A percentile compares a stretch with the other conserved stretches of the same genome.
Evolutionary conservation across 2,329 filamentous ascomycete genomes (phyloP).

Genomic region (Phaeosphaeriaceae sp.): DNA sequence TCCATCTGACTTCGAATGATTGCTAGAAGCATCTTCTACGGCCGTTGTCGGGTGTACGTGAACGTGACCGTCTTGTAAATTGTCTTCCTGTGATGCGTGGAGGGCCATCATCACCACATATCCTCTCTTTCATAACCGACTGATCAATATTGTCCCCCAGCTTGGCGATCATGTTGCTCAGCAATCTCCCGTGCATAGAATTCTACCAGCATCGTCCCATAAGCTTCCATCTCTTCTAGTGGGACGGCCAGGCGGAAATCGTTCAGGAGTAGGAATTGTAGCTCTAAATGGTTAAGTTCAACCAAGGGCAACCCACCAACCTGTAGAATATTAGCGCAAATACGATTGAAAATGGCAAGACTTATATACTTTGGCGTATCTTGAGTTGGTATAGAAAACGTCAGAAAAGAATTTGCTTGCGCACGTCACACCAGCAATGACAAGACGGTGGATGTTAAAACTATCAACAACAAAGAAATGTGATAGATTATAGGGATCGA

Average conservation of each 20-base stretch:
- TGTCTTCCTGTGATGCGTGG: too few species aligned
- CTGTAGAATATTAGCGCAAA: slow-evolving; percentile 57
- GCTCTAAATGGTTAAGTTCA: slow-evolving; percentile 93
- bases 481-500: slow-evolving; percentile 61
- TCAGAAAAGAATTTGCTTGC: slow-evolving; percentile 99
- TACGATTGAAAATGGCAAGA: background rate
- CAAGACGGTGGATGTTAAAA: slow-evolving; percentile 96
- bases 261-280: slow-evolving; percentile 94
- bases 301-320: slow-evolving; percentile 90
- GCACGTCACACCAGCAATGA: slow-evolving; percentile 96
- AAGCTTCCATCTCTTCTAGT: slow-evolving; percentile 94
- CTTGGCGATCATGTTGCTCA: slow-evolving; percentile 58
- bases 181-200: slow-evolving; percentile 95
- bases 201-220: slow-evolving; percentile 97
- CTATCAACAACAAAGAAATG: slow-evolving; percentile 95
- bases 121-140: too few species aligned
- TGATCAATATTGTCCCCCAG: slow-evolving; percentile 20
- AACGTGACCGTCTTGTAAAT: background rate
- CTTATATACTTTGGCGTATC: slow-evolving; percentile 89
- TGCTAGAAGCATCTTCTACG: background rate
- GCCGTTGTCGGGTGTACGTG: background rate
- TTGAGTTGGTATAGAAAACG: slow-evolving; percentile 98
- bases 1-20: background rate
- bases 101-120: background rate
- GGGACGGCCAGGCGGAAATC: slow-evolving; percentile 93